phyloP scores from a whole-genome alignment of 768 basidiomycete genomes.

The Grammothele lineata region DNA sequence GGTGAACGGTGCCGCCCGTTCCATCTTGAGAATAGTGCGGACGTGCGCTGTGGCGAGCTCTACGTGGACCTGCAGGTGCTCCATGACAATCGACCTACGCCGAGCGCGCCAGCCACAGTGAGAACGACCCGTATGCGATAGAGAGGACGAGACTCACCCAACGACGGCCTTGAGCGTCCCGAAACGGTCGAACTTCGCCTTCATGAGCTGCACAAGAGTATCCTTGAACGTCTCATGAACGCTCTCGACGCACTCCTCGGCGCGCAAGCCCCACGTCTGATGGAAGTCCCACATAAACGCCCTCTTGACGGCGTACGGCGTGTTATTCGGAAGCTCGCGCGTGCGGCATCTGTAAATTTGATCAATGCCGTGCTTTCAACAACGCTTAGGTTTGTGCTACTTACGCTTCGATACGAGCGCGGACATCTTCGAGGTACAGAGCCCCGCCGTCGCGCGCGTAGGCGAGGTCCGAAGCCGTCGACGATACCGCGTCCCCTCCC shows the following conservation, averaged over 20 bases:
- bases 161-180: conserved; percentile 29
- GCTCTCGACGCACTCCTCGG: conserved; percentile 30
- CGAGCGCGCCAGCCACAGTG: background rate
- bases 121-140: background rate
- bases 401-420: conserved; percentile 31
- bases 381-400: too few relatives aligned
- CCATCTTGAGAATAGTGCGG: conserved; percentile 5
- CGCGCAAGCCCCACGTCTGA: conserved; percentile 32
- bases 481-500: too few relatives aligned
- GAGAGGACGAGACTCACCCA: conserved; percentile 29
- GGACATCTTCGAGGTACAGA: conserved; percentile 32
- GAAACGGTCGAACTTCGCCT: conserved; percentile 37
- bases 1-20: conserved; percentile 29
- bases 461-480: background rate
- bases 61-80: conserved; percentile 3
- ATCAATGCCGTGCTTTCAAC: background rate
- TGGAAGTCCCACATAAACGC: conserved; percentile 37
- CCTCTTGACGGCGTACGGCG: conserved; percentile 39
- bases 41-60: background rate
- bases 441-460: background rate
- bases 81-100: conserved; percentile 1
- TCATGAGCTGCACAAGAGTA: conserved; percentile 25
- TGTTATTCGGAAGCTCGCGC: conserved; percentile 41
- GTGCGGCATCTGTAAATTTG: conserved; percentile 26
- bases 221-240: conserved; percentile 30